These are phyloP conservation scores for Barnettozyma hawaiiensis DNA, from an alignment of 1,139 yeast genomes.

Conservation along the genomic window DNA sequence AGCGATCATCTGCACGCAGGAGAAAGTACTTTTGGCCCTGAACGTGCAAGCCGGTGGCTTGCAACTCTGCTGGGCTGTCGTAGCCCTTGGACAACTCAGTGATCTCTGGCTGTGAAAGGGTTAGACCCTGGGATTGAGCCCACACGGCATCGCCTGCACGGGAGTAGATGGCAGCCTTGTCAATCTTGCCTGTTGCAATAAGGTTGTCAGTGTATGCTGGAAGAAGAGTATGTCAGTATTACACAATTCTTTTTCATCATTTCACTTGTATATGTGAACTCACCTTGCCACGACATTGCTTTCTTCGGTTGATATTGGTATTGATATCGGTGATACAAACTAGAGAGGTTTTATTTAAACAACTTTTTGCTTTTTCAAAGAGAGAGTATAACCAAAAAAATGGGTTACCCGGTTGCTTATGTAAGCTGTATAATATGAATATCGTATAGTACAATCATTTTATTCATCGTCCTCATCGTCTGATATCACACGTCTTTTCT, in stretches of 20 bases:
- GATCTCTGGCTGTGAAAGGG: slow-evolving; percentile 67
- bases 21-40: slow-evolving; percentile 84
- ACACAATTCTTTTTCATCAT: not conserved
- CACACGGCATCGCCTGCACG: slow-evolving; percentile 92
- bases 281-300: slow-evolving; percentile 28
- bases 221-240: slow-evolving; percentile 27
- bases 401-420: not conserved
- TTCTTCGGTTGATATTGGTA: too few relatives aligned
- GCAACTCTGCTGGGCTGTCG: slow-evolving; percentile 71
- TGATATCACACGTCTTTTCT: slow-evolving; percentile 52
- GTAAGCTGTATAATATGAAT: not conserved
- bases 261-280: slow-evolving; percentile 6
- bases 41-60: slow-evolving; percentile 79
- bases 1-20: slow-evolving; percentile 85
- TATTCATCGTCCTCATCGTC: slow-evolving; percentile 41
- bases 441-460: too few relatives aligned
- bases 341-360: too few relatives aligned
- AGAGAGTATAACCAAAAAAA: too few relatives aligned
- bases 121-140: slow-evolving; percentile 78
- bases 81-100: slow-evolving; percentile 72
- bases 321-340: too few relatives aligned
- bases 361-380: too few relatives aligned
- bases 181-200: slow-evolving; percentile 78
- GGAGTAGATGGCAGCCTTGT: slow-evolving; percentile 88
- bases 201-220: slow-evolving; percentile 93